Conservation (phyloP, 345 rosid genomes). For the Ceriops decandra region DNA sequence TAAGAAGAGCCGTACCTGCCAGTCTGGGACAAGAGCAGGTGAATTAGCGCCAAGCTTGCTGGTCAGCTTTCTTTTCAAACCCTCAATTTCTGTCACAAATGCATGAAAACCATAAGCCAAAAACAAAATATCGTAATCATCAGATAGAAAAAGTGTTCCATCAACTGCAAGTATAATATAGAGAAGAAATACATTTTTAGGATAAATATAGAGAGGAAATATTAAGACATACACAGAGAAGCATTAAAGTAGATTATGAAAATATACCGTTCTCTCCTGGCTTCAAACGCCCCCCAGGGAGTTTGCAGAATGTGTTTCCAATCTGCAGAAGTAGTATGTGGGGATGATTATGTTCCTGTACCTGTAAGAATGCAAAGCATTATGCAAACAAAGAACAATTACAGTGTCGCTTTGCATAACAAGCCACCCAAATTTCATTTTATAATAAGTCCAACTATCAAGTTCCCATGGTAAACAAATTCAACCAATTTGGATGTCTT, state of each 20-base stretch:
- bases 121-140: neutral
- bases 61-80: constrained; percentile 85
- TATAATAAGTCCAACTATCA: too few relatives aligned
- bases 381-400: neutral
- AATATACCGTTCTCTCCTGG: constrained; percentile 92
- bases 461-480: too few relatives aligned
- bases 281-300: constrained; percentile 95
- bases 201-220: neutral
- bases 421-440: too few relatives aligned
- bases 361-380: constrained; percentile 46
- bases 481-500: too few relatives aligned
- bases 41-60: constrained; percentile 97
- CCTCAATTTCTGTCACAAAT: constrained; percentile 67
- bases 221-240: neutral
- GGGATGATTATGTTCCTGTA: constrained; percentile 96
- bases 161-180: neutral
- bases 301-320: constrained; percentile 97
- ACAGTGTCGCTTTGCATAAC: too few relatives aligned
- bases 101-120: constrained; percentile 5
- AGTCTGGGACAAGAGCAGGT: constrained; percentile 69
- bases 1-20: constrained; percentile 58
- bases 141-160: neutral
- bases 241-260: neutral
- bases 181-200: neutral
- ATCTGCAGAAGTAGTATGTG: constrained; percentile 95